Evolutionary conservation across 75 land plant genomes (phyloP), one percentile per base, ranked within the genome.

Genomic region (Picea sitchensis): DNA sequence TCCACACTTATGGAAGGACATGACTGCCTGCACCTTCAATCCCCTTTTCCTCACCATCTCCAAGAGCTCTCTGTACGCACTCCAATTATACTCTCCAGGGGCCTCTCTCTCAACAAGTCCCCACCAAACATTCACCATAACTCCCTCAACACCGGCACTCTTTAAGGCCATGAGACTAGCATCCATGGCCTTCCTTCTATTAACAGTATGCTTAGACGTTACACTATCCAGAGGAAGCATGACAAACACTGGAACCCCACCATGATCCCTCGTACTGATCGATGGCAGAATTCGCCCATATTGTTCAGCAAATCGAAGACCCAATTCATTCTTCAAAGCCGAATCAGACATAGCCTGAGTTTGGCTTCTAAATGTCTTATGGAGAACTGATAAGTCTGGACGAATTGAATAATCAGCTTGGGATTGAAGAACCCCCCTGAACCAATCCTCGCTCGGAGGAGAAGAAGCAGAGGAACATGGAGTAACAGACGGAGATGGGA

Each of bases 171-270:
- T 58, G 26, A 86, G 69, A 56, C 81, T 75, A 5, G 80, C 88
- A 62, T 84, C 85, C 71, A 76, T 74, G 21, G 83, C 83, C 44
- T 78, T 73, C 30, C 23, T 23, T 59, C 83, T 63, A 61, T 64
- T 81, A 32, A 83, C 85, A 54, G 47, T 80, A 58, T 83, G 81
- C 62, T 34, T 83, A 61, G 36, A 44, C 7, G 68, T 69, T 18
- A 69, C 21, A 38, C 41, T 1, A 44, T 69, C 73, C 69, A 51
- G 56, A 76, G 98, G 95, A 80, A 95, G 92, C 95, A 95, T 95
- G 77, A 95, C 93, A 78, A 77, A 95, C 74, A 95, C 98, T 54
- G 98, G 98, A 30, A 95, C 94, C 11, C 96, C 92, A 3, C 38
- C 58, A 62, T 63, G 12, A 44, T 71, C 44, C 78, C 8, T 21